phyloP scores from a whole-genome alignment of 2,329 filamentous ascomycete species.

The Scytalidium lignicola region DNA sequence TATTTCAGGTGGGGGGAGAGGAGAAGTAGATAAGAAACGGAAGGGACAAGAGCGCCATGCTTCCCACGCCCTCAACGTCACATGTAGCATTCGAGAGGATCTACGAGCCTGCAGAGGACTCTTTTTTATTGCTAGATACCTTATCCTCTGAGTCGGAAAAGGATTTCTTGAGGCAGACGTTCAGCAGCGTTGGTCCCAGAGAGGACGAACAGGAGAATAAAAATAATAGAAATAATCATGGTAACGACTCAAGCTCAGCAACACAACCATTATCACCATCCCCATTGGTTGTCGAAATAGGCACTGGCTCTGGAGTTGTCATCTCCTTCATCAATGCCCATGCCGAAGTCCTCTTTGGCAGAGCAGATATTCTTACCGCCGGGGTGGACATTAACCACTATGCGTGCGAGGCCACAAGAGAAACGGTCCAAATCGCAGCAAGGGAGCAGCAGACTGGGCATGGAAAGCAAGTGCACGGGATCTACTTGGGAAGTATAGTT shows the following conservation, averaged over 20 bases:
- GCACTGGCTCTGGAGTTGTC: conserved; percentile 90
- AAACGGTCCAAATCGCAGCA: conserved; percentile 56
- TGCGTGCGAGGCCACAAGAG: conserved; percentile 69
- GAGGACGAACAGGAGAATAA: too few relatives aligned
- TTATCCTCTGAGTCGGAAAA: conserved; percentile 55
- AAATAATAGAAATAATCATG: too few relatives aligned
- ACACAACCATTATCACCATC: conserved; percentile 29
- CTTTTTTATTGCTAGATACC: conserved; percentile 88
- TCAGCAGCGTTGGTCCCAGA: background rate
- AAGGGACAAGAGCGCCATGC: conserved; percentile 48
- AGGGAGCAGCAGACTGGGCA: conserved; percentile 35
- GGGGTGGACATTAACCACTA: conserved; percentile 82
- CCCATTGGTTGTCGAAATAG: conserved; percentile 76
- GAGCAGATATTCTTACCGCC: conserved; percentile 62
- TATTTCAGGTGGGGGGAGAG: background rate
- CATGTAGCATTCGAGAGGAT: conserved; percentile 85
- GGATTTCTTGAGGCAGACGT: conserved; percentile 15
- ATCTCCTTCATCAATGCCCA: conserved; percentile 81
- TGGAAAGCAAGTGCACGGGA: conserved; percentile 29
- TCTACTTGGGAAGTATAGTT: conserved; percentile 61
- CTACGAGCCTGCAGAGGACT: conserved; percentile 96
- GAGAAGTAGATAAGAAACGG: background rate
- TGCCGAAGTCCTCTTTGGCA: conserved; percentile 65
- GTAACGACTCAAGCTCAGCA: conserved; percentile 12
- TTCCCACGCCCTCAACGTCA: conserved; percentile 88